phyloP scores from a whole-genome alignment of 768 basidiomycete genomes.

The Coprinopsis cinerea region DNA sequence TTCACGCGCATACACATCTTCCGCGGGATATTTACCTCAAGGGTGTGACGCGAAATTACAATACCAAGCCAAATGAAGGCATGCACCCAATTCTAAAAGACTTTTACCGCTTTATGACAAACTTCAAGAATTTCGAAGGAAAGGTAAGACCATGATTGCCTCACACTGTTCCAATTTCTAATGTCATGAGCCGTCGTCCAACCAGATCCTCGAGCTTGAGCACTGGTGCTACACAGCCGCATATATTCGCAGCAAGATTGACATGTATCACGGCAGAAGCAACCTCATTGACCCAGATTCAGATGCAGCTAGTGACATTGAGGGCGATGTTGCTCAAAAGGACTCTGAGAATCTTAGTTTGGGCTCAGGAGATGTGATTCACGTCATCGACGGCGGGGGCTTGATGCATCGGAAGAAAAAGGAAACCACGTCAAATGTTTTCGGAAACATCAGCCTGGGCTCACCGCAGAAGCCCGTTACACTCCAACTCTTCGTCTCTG shows the following conservation, averaged over 20 bases:
- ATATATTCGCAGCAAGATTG: neutral
- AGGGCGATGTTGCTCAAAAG: neutral
- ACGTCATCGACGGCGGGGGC: too few relatives aligned
- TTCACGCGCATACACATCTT: conserved; percentile 25
- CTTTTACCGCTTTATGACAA: neutral
- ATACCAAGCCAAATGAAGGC: neutral
- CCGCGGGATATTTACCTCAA: conserved; percentile 28
- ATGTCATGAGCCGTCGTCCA: neutral
- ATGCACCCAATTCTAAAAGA: neutral
- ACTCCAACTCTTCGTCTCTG: neutral
- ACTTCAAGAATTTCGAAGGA: conserved; percentile 1
- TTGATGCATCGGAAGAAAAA: too few relatives aligned
- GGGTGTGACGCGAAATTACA: conserved; percentile 17
- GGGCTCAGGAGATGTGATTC: neutral
- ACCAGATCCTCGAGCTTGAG: conserved; percentile 1
- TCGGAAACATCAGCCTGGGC: neutral
- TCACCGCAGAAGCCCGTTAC: neutral
- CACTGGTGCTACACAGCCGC: conserved; percentile 1
- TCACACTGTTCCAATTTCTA: neutral
- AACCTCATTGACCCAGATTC: neutral
- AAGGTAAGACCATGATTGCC: neutral
- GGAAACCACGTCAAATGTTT: neutral
- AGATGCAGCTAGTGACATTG: neutral
- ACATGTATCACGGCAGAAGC: neutral
- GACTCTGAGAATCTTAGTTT: neutral